A percentile compares a stretch with the other conserved stretches of the same genome.
These are phyloP conservation scores for Secale cereale DNA, from an alignment of 176 grass and related monocot species.

Conservation along the genomic window DNA sequence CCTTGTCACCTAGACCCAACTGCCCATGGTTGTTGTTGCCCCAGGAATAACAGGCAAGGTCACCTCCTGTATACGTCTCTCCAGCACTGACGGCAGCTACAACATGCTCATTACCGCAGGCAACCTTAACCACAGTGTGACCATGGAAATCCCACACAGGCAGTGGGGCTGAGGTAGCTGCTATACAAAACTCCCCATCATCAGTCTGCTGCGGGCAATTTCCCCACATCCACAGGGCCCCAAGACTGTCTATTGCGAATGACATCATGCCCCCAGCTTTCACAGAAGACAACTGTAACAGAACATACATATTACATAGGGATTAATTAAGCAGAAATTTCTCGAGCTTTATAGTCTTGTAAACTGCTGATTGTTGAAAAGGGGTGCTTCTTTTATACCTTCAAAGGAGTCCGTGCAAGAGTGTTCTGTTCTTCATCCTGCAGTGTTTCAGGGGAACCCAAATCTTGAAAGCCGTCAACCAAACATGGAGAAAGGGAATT, in stretches of 20 bases:
- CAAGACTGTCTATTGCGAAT: constrained; percentile 90
- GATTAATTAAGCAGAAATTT: constrained; percentile 12
- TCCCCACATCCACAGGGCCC: constrained; percentile 94
- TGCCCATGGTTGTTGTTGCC: constrained; percentile 93
- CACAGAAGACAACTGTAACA: constrained; percentile 65
- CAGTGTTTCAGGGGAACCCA: constrained; percentile 54
- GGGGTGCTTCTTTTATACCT: constrained; percentile 33
- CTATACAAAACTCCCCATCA: constrained; percentile 53
- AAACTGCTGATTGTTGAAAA: not conserved
- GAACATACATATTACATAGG: constrained; percentile 4
- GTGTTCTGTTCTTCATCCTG: constrained; percentile 21
- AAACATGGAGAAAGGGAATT: constrained; percentile 75
- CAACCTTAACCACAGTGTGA: constrained; percentile 80
- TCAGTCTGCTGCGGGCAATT: constrained; percentile 72
- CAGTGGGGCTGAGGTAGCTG: constrained; percentile 48
- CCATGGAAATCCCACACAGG: constrained; percentile 97
- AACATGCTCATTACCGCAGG: constrained; percentile 96
- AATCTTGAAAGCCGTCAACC: constrained; percentile 73
- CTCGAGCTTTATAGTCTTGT: not conserved
- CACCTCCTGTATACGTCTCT: constrained; percentile 57
- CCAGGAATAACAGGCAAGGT: constrained; percentile 83
- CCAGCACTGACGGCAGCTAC: constrained; percentile 80
- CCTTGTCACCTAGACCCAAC: constrained; percentile 82
- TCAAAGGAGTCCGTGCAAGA: constrained; percentile 34
- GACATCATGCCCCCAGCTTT: constrained; percentile 99